Percentiles rank a stretch among this genome's conserved stretches.
phyloP scores from a whole-genome alignment of 805 yeast species.

The Ogataea neopini region DNA sequence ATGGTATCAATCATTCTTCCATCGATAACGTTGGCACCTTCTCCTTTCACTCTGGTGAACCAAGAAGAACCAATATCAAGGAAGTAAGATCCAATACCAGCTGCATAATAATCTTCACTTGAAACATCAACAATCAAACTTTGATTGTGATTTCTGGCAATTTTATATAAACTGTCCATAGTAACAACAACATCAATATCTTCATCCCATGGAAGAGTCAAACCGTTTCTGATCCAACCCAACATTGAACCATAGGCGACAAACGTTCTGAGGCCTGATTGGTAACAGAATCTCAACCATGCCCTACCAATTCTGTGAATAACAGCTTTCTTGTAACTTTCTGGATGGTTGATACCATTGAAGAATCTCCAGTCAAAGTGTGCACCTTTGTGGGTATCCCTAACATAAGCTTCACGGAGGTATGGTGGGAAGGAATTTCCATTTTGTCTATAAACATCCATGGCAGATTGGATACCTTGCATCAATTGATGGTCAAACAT shows the following conservation, averaged over 20 bases:
- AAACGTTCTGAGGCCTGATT: conserved; percentile 54
- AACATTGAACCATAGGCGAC: conserved; percentile 66
- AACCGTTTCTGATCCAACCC: conserved; percentile 66
- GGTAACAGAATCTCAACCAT: conserved; percentile 49
- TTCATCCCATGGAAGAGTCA: conserved; percentile 65
- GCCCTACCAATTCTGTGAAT: conserved; percentile 52
- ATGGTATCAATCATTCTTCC: conserved; percentile 66
- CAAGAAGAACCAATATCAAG: conserved; percentile 49
- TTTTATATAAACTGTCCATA: conserved; percentile 42
- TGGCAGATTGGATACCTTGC: conserved; percentile 19
- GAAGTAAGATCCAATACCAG: conserved; percentile 59
- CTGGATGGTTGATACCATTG: conserved; percentile 46
- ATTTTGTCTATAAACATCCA: conserved; percentile 15
- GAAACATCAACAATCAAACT: conserved; percentile 46
- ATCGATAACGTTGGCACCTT: conserved; percentile 59
- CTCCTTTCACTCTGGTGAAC: conserved; percentile 50
- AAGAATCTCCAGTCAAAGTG: conserved; percentile 60
- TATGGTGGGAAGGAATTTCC: conserved; percentile 29
- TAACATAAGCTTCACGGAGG: conserved; percentile 40
- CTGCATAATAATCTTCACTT: conserved; percentile 31
- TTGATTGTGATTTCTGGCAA: conserved; percentile 52
- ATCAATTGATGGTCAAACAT: conserved; percentile 25
- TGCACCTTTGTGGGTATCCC: conserved; percentile 25
- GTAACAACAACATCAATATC: conserved; percentile 70
- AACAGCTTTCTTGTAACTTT: conserved; percentile 38